These are phyloP conservation scores for Venturiaceae sp. DNA, from an alignment of 2,329 filamentous ascomycete species.

Conservation along the genomic window DNA sequence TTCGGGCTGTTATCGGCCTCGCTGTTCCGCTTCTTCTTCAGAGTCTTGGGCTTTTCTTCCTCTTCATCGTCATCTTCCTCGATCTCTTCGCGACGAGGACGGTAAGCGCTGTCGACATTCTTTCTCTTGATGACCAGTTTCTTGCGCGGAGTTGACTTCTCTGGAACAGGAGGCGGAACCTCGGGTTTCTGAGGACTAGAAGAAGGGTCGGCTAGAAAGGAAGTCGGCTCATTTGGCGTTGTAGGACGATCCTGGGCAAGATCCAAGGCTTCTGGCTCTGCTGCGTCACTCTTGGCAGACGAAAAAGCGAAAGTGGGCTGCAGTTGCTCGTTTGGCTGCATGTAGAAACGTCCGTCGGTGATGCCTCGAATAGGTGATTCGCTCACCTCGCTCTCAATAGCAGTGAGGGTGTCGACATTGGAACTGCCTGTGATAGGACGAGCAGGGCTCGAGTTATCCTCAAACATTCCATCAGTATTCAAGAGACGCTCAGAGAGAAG, in stretches of 20 bases:
- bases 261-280: neutral
- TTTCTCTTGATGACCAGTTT: neutral
- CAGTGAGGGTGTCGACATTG: neutral
- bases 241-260: neutral
- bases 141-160: neutral
- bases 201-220: neutral
- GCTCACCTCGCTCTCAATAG: neutral
- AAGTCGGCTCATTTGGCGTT: neutral
- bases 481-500: constrained; percentile 29
- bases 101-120: neutral
- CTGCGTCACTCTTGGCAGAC: neutral
- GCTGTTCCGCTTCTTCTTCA: neutral
- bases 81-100: neutral
- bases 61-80: neutral
- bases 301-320: neutral
- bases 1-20: neutral
- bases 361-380: neutral
- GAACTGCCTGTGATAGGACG: neutral
- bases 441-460: neutral
- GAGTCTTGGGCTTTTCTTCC: neutral
- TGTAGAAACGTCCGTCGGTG: neutral
- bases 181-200: neutral
- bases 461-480: neutral
- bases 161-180: neutral
- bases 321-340: neutral